These are phyloP conservation scores for Ceratobasidium sp. DNA, from an alignment of 1,284 basidiomycete species.

Conservation along the genomic window DNA sequence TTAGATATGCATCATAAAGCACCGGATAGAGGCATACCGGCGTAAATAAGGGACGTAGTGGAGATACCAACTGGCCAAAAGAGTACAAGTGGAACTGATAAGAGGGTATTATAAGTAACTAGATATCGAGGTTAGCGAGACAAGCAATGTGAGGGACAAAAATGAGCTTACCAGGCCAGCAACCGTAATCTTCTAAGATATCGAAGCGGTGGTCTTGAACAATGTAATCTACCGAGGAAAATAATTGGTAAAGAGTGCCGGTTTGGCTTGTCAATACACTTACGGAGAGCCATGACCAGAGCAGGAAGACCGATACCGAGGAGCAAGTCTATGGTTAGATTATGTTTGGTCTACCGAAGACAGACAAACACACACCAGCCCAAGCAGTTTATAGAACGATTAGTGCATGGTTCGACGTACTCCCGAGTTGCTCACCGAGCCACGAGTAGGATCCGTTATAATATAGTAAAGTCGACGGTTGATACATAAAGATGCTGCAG, in stretches of 20 bases:
- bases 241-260: conserved; percentile 46
- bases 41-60: conserved; percentile 40
- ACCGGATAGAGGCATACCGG: conserved; percentile 15
- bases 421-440: conserved; percentile 29
- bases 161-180: conserved; percentile 28
- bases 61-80: conserved; percentile 42
- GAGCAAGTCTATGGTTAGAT: conserved; percentile 59
- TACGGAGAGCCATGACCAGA: conserved; percentile 66
- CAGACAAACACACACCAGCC: too few relatives aligned
- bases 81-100: conserved; percentile 38
- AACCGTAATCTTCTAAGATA: conserved; percentile 48
- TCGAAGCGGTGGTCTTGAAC: conserved; percentile 47
- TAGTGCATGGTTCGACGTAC: conserved; percentile 42
- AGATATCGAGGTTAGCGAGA: not conserved
- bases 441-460: conserved; percentile 54
- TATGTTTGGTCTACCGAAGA: too few relatives aligned
- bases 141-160: not conserved
- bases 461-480: conserved; percentile 66
- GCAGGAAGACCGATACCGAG: conserved; percentile 64
- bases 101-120: conserved; percentile 36
- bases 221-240: conserved; percentile 46
- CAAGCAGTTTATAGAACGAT: too few relatives aligned
- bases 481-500: conserved; percentile 64
- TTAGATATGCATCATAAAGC: not conserved
- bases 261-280: conserved; percentile 50